Conservation (phyloP, 305 asterid species). For the Fraxinus albicans region DNA sequence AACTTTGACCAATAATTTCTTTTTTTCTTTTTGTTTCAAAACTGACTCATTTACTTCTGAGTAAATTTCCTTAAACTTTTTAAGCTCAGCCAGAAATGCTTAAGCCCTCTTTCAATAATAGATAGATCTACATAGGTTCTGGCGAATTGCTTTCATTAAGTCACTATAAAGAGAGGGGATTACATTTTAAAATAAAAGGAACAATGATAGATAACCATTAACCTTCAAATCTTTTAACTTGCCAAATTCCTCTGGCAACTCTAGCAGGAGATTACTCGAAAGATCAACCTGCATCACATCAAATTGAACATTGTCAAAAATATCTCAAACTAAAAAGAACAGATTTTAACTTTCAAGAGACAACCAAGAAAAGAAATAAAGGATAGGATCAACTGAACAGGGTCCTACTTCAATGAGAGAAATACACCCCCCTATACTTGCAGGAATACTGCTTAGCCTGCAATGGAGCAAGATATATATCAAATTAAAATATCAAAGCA, state of each 20-base stretch:
- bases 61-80: neutral
- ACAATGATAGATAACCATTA: conserved; percentile 3
- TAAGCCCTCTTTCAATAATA: neutral
- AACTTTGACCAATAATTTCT: neutral
- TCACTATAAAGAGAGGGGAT: neutral
- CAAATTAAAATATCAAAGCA: conserved; percentile 9
- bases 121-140: neutral
- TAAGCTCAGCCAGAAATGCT: neutral
- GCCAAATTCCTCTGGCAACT: conserved; percentile 73
- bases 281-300: conserved; percentile 70
- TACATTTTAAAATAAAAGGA: neutral
- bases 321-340: conserved; percentile 8
- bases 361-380: neutral
- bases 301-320: conserved; percentile 17
- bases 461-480: conserved; percentile 31
- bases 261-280: conserved; percentile 69
- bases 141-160: conserved; percentile 6
- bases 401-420: conserved; percentile 75
- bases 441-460: conserved; percentile 69
- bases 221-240: conserved; percentile 69
- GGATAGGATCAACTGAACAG: conserved; percentile 3
- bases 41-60: neutral
- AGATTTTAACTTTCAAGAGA: neutral
- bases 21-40: neutral
- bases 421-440: conserved; percentile 60